Evolutionary conservation across 371 early-diverging fungal genomes (phyloP).

Genomic region (Mortierella polycephala): DNA sequence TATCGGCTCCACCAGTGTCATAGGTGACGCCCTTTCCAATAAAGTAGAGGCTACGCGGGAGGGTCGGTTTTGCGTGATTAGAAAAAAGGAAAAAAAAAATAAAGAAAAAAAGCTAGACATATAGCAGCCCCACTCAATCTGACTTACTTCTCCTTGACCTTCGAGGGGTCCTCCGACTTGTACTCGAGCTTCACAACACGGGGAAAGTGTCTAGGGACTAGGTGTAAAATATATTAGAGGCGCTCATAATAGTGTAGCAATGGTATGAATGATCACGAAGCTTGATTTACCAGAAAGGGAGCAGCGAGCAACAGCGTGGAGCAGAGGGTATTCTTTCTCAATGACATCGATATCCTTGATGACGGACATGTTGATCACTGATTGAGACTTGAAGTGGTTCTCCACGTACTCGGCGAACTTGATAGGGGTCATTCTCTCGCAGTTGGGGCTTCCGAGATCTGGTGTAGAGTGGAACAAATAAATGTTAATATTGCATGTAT

Average conservation of each 20-base stretch:
- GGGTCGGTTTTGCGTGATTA: neutral
- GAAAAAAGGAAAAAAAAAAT: neutral
- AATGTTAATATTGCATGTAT: neutral
- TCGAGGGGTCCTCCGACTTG: constrained; percentile 74
- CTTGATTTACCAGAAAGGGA: constrained; percentile 66
- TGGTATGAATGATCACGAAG: neutral
- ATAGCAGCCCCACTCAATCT: neutral
- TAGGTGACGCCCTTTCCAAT: constrained; percentile 94
- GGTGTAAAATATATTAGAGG: neutral
- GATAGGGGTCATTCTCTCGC: constrained; percentile 89
- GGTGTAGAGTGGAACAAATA: constrained; percentile 1
- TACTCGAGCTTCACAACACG: constrained; percentile 86
- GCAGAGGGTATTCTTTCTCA: constrained; percentile 84
- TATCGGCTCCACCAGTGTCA: constrained; percentile 91
- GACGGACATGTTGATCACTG: constrained; percentile 71
- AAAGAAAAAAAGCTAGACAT: neutral
- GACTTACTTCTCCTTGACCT: constrained; percentile 85
- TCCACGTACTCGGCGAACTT: constrained; percentile 77
- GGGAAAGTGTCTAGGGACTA: constrained; percentile 80
- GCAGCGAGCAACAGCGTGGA: constrained; percentile 85
- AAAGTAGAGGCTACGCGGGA: constrained; percentile 74
- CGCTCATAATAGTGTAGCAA: neutral
- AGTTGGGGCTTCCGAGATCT: constrained; percentile 87
- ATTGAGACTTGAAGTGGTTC: constrained; percentile 60
- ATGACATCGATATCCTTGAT: constrained; percentile 73